These are phyloP conservation scores for Arabidopsis lyrata DNA, from an alignment of 441 rosid species.

Conservation along the genomic window DNA sequence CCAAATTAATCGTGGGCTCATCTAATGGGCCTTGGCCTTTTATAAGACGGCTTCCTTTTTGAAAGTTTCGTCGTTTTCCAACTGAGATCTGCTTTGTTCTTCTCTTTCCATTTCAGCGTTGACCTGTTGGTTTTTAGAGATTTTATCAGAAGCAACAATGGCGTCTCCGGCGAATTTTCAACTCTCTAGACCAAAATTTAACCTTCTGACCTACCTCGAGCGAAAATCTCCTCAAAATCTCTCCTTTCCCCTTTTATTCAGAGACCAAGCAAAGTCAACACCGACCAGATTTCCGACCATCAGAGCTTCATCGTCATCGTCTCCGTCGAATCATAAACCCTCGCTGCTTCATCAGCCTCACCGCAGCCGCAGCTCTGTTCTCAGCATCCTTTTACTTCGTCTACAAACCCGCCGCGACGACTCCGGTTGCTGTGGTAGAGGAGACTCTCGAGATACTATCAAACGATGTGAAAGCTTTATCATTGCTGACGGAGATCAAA, in stretches of 20 bases:
- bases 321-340: conserved; percentile 30
- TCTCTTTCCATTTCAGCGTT: background rate
- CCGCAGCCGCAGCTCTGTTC: conserved; percentile 65
- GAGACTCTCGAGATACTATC: conserved; percentile 48
- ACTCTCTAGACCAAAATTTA: conserved; percentile 44
- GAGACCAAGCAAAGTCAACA: conserved; percentile 34
- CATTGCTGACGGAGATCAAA: conserved; percentile 62
- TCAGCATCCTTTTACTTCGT: conserved; percentile 49
- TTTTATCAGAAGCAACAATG: conserved; percentile 46
- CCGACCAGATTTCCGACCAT: conserved; percentile 1
- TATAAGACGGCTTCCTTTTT: background rate
- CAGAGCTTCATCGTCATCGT: conserved; percentile 41
- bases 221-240: conserved; percentile 47
- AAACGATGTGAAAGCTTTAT: conserved; percentile 56
- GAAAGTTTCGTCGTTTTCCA: background rate
- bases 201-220: conserved; percentile 48
- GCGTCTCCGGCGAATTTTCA: conserved; percentile 53
- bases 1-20: background rate
- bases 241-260: conserved; percentile 35
- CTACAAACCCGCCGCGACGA: conserved; percentile 52
- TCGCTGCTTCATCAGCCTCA: conserved; percentile 53
- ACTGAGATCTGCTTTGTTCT: background rate
- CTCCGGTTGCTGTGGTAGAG: conserved; percentile 50
- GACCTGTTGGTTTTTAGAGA: background rate
- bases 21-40: background rate